Evolutionary conservation across 2,329 filamentous ascomycete genomes (phyloP), one percentile per base, ranked within the genome.

Genomic region (Scedosporium aurantiacum): DNA sequence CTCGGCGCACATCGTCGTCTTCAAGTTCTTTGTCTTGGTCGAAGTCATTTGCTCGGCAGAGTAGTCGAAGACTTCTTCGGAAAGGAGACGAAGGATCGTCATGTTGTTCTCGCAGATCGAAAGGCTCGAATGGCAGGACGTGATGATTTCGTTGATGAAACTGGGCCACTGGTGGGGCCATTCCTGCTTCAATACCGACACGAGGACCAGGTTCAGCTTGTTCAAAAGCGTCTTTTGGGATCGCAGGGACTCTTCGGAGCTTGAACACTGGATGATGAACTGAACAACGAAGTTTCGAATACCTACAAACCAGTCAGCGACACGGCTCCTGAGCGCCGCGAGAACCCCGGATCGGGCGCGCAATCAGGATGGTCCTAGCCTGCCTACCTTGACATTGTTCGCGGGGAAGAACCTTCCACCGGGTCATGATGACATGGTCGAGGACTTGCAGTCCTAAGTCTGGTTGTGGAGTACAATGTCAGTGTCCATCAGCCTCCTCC

Each of bases 31-130:
- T 47, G 92, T 96, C 80, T 99, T 99, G 63, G 89, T 85, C 43
- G 93, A 97, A n/a, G 94, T 99, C 93, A 99, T 97, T 74, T 97
- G 91, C 71, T 99, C 94, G 65, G 93, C 91, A 1, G 94, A 99
- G 75, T 95, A 99, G 78, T 99, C 94, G 71, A 99, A 99, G 43
- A 99, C 93, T 75, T 99, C 94, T 74, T 99, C 94, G 5, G 94
- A 99, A 55, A 99, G 83, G 68, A 99, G 79, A 63, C 94, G 88
- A 67, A 99, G 83, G 68, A 99, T 97, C 66, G 90, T 91, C 94
- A 99, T 99, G 81, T 99, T 99, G 80, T 99, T 99, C 78, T 99
- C 94, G 83, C 95, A 99, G 69, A 99, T 95, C 43, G 93, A 94
- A 60, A 99, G 80, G 75, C 89, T 97, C 67, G 90, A 93, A 73